phyloP scores from a whole-genome alignment of 2,329 filamentous ascomycete species.

The Ilyonectria robusta region DNA sequence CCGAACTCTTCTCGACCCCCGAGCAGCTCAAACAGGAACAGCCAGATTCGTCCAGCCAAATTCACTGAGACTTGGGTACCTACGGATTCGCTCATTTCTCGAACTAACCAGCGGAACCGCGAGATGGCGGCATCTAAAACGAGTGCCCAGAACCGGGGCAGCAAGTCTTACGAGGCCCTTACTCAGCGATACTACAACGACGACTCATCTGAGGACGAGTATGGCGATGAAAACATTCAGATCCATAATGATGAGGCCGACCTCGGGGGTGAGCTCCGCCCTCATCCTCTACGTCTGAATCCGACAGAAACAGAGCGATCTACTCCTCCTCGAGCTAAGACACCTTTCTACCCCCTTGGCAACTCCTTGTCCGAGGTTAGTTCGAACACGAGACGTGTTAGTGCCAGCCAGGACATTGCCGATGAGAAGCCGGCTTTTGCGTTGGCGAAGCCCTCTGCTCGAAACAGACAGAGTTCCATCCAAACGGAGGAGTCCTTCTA shows the following conservation, averaged over 20 bases:
- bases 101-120: conserved; percentile 67
- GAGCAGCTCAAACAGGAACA: conserved; percentile 39
- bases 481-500: conserved; percentile 65
- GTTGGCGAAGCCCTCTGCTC: conserved; percentile 27
- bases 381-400: conserved; percentile 60
- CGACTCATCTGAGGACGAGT: conserved; percentile 59
- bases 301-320: conserved; percentile 50
- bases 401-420: conserved; percentile 62
- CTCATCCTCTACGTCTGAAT: conserved; percentile 69
- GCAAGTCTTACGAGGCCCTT: conserved; percentile 62
- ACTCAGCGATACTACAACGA: conserved; percentile 60
- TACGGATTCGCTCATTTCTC: conserved; percentile 67
- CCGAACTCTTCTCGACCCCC: conserved; percentile 45
- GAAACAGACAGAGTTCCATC: conserved; percentile 59
- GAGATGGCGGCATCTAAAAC: conserved; percentile 56
- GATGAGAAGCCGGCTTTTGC: conserved; percentile 52
- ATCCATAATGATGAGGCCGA: conserved; percentile 47
- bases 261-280: conserved; percentile 52
- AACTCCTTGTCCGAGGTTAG: conserved; percentile 62
- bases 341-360: conserved; percentile 40
- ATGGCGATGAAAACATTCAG: conserved; percentile 55
- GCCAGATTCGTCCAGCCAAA: conserved; percentile 58
- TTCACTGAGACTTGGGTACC: conserved; percentile 71
- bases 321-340: conserved; percentile 38
- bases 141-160: conserved; percentile 50